These are phyloP conservation scores for Sapria himalayana DNA, from an alignment of 345 rosid genomes.

Conservation along the genomic window DNA sequence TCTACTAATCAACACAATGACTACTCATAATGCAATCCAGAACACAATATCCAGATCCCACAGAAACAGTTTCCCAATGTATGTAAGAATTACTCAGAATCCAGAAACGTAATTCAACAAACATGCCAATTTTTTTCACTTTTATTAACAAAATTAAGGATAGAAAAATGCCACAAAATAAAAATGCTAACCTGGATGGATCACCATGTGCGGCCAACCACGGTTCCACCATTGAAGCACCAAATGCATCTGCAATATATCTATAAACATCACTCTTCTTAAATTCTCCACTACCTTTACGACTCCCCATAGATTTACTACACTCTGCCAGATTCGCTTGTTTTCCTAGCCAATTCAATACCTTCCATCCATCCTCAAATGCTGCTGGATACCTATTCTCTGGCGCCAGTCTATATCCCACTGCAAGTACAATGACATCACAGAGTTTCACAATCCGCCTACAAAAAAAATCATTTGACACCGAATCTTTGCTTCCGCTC, in stretches of 20 bases:
- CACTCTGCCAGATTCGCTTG: constrained; percentile 93
- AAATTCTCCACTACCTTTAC: constrained; percentile 24
- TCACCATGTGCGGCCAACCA: constrained; percentile 95
- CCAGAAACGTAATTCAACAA: too few relatives aligned
- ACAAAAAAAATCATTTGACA: constrained; percentile 68
- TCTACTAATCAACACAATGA: too few relatives aligned
- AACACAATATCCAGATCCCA: too few relatives aligned
- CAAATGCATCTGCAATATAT: constrained; percentile 63
- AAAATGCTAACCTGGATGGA: constrained; percentile 46
- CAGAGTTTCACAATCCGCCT: constrained; percentile 56
- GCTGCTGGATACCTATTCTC: constrained; percentile 83
- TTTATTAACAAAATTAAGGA: too few relatives aligned
- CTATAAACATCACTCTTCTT: constrained; percentile 40
- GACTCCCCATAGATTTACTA: constrained; percentile 45
- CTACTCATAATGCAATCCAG: too few relatives aligned
- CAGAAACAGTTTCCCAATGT: too few relatives aligned
- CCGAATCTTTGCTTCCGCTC: constrained; percentile 80
- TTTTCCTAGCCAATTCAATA: constrained; percentile 77
- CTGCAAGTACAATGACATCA: constrained; percentile 76
- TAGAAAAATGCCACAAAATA: too few relatives aligned
- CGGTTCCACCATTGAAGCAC: constrained; percentile 85
- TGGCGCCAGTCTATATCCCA: constrained; percentile 80
- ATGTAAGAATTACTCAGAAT: too few relatives aligned
- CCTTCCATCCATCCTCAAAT: constrained; percentile 60
- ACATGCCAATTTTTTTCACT: too few relatives aligned